Percentiles rank a stretch among this genome's conserved stretches.
Evolutionary conservation across 805 yeast genomes (phyloP).

Genomic region (Aciculoconidium aculeatum): DNA sequence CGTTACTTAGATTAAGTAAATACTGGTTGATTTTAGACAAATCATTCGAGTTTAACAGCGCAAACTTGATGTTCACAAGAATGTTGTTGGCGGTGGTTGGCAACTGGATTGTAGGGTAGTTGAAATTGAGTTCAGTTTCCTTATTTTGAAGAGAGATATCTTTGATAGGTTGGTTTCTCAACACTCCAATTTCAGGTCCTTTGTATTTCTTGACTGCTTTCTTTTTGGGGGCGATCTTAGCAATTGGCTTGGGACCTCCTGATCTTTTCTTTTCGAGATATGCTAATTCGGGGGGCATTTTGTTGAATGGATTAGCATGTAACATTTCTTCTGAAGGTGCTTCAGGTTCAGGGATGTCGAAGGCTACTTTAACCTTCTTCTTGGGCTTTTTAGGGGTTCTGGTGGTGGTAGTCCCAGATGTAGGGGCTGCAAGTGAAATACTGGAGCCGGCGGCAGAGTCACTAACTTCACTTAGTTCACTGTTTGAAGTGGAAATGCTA

Average conservation of each 20-base stretch:
- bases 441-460: no score
- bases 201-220: conserved; percentile 3
- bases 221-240: conserved; percentile 6
- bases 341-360: conserved; percentile 28
- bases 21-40: conserved; percentile 54
- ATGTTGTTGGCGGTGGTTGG: conserved; percentile 46
- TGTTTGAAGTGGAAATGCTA: no score
- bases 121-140: conserved; percentile 45
- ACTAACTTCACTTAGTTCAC: no score
- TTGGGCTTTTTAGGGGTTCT: conserved; percentile 8
- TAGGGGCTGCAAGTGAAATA: no score
- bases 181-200: conserved; percentile 35
- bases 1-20: conserved; percentile 44
- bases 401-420: no score
- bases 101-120: conserved; percentile 41
- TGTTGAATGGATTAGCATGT: conserved; percentile 31
- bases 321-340: conserved; percentile 24
- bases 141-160: conserved; percentile 41
- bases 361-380: conserved; percentile 36
- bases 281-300: conserved; percentile 37
- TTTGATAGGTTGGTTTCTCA: conserved; percentile 45
- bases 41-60: conserved; percentile 63
- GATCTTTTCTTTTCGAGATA: conserved; percentile 24
- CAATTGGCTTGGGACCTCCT: conserved; percentile 25
- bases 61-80: conserved; percentile 53